Percentiles rank a stretch among this genome's conserved stretches.
Evolutionary conservation across 768 basidiomycete species (phyloP).

Genomic region (Polyporus arcularius): DNA sequence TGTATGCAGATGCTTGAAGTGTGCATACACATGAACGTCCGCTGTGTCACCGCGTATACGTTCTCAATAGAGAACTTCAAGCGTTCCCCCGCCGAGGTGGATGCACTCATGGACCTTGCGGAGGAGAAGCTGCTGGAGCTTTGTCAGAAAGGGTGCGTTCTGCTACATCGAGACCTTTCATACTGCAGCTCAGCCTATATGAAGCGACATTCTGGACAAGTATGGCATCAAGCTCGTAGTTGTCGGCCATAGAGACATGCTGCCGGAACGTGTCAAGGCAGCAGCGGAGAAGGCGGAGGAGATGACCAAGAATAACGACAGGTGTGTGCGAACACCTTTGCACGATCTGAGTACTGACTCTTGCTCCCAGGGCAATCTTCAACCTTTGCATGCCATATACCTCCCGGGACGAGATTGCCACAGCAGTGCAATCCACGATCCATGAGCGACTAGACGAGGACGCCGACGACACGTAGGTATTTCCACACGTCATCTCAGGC

Average conservation of each 20-base stretch:
- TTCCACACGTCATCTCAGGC: too few relatives aligned
- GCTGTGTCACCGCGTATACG: constrained; percentile 92
- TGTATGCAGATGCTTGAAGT: constrained; percentile 73
- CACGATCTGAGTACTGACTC: background rate
- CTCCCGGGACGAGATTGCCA: constrained; percentile 88
- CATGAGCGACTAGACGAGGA: constrained; percentile 38
- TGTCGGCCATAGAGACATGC: constrained; percentile 71
- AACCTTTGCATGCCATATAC: constrained; percentile 95
- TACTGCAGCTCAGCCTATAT: background rate
- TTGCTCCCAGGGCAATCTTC: constrained; percentile 66
- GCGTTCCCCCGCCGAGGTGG: constrained; percentile 81
- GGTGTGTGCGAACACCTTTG: constrained; percentile 44
- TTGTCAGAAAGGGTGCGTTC: constrained; percentile 73
- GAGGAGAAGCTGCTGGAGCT: constrained; percentile 78
- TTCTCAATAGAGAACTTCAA: constrained; percentile 98
- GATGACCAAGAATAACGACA: constrained; percentile 71
- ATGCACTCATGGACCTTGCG: constrained; percentile 83
- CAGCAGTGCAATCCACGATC: constrained; percentile 63
- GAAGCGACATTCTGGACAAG: constrained; percentile 75
- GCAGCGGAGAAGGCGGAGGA: constrained; percentile 72
- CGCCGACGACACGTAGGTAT: constrained; percentile 6
- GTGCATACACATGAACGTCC: constrained; percentile 76
- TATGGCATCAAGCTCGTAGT: constrained; percentile 86
- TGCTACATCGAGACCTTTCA: background rate
- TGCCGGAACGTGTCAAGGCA: constrained; percentile 73